Percentiles rank a stretch among this genome's conserved stretches.
phyloP scores from a whole-genome alignment of 139 green algal species.

The Tetradesmus lagerheimii region DNA sequence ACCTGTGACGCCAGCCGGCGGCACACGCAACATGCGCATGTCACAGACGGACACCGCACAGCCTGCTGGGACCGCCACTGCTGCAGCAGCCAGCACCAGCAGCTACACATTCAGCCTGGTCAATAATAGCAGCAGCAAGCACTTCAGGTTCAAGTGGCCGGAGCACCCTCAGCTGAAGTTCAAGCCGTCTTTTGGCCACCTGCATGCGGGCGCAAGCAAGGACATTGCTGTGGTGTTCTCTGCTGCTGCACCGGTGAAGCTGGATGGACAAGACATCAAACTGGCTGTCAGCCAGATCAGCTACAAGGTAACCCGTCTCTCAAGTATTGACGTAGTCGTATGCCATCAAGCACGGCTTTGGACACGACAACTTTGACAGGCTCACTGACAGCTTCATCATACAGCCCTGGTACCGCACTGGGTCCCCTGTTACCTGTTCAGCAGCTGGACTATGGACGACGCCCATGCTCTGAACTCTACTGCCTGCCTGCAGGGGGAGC shows the following conservation, averaged over 20 bases:
- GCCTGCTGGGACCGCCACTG: not conserved
- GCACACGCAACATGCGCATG: not conserved
- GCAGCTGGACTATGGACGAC: not conserved
- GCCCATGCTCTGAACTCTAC: not conserved
- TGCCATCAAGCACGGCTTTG: too few species aligned
- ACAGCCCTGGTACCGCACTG: too few species aligned
- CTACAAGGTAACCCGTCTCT: conserved; percentile 1
- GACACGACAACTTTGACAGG: too few species aligned
- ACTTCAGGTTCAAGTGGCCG: conserved; percentile 79
- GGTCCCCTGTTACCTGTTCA: too few species aligned
- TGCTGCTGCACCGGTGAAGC: conserved; percentile 55
- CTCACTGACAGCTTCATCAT: too few species aligned
- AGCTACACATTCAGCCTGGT: conserved; percentile 39
- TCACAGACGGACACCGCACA: conserved; percentile 5
- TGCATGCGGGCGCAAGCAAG: conserved; percentile 70
- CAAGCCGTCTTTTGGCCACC: conserved; percentile 70
- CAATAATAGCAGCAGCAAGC: conserved; percentile 56
- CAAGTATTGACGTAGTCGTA: too few species aligned
- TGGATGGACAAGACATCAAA: conserved; percentile 60
- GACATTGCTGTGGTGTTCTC: conserved; percentile 73
- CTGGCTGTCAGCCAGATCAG: conserved; percentile 46
- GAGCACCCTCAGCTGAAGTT: conserved; percentile 65
- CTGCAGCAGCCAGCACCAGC: conserved; percentile 29
- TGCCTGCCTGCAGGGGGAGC: conserved; percentile 5
- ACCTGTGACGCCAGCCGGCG: conserved; percentile 14